Base-by-base conservation (phyloP, 306 rosid species). In the Vicia villosa region DNA sequence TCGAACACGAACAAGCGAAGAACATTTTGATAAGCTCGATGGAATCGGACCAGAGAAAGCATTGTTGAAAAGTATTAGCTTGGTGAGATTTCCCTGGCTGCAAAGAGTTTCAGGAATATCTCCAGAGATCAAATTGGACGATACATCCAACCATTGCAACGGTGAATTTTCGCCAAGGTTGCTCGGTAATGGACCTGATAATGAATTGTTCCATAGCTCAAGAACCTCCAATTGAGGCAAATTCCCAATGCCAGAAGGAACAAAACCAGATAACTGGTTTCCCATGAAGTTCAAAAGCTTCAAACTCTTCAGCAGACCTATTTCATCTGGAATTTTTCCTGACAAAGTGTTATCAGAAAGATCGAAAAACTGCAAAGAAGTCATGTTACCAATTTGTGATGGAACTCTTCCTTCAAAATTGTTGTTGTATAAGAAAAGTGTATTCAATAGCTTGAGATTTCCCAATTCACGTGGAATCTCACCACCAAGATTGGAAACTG, bases 41-140 rank as follows among this genome's bases (percentile, higher is more conserved):
- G 96, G 99, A 76, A 94, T 85, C 17, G 87, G 74, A 76, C 99
- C 92, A 10, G 89, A 74, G 77, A 94, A 87, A 55, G 76, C 89
- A 73, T 94, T 94, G 84, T 83, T 94, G 89, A 94, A 94, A 50
- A 94, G 96, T 58, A 91, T 94, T 34, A 94, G 99, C 86, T 94
- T 94, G 73, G 96, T 91, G 52, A 94, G 97, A 75, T 87, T 87
- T 40, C 97, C 96, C 13, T 72, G 67, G 46, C 74, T 84, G 86
- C 97, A 94, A 74, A 94, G 74, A 17, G 84, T 73, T 46, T 78
- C 36, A 62, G 97, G 99, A 91, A 94, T 87, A 45, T 83, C 82
- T 22, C 99, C 96, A 16, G 89, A 76, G 57, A 94, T 69, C 10
- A 88, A 83, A 76, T 94, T 94, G 83, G 99, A 91, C 14, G 99